These are phyloP conservation scores for Mortierella sp. DNA, from an alignment of 371 early-diverging fungal genomes.

Conservation along the genomic window DNA sequence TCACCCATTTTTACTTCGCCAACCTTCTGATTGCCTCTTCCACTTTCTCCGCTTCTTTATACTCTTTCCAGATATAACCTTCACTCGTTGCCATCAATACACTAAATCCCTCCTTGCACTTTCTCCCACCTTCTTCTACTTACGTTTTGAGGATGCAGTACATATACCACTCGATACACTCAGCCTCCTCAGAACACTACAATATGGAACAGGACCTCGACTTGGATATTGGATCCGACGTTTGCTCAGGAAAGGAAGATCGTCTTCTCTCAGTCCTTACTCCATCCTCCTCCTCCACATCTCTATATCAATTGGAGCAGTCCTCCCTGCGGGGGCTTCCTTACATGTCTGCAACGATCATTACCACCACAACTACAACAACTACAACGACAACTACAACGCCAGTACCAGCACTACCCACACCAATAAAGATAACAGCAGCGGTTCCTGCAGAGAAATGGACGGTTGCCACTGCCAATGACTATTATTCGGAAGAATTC, in stretches of 20 bases:
- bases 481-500: background rate
- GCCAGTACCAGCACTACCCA: background rate
- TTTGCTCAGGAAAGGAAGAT: conserved; percentile 29
- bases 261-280: conserved; percentile 19
- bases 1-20: background rate
- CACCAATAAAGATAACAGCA: background rate
- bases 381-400: background rate
- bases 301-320: conserved; percentile 24
- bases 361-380: background rate
- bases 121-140: background rate
- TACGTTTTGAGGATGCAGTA: background rate
- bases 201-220: conserved; percentile 28
- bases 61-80: background rate
- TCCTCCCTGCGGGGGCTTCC: background rate
- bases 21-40: background rate
- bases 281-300: conserved; percentile 36
- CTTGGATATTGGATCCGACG: conserved; percentile 29
- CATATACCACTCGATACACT: background rate
- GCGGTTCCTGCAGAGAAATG: background rate
- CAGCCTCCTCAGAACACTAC: conserved; percentile 11
- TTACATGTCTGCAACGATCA: background rate
- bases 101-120: background rate
- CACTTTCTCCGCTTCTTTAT: background rate
- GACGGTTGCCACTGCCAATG: background rate
- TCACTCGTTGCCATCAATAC: background rate